phyloP scores from a whole-genome alignment of 129 eudicot genomes.

The Saposhnikovia divaricata region DNA sequence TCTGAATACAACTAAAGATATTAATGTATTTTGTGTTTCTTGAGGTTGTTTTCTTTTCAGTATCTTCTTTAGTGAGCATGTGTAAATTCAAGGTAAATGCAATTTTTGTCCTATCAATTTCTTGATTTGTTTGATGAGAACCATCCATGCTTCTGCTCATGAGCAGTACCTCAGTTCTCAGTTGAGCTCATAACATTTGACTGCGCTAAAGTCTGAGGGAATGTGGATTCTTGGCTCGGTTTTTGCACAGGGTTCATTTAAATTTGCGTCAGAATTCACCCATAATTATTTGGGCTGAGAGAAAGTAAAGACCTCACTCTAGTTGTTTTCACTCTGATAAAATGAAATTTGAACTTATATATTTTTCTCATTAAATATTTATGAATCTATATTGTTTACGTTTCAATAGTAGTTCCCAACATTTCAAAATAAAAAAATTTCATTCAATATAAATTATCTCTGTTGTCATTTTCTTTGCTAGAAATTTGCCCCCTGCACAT shows the following conservation, averaged over 20 bases:
- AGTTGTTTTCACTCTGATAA: no score
- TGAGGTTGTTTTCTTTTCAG: conserved; percentile 1
- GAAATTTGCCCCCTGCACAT: background rate
- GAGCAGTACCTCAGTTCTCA: background rate
- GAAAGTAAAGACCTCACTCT: no score
- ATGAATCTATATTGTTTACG: no score
- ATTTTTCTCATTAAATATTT: no score
- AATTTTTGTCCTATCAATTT: background rate
- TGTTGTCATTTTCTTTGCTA: background rate
- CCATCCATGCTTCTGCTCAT: background rate
- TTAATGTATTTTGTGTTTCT: background rate
- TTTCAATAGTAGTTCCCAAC: no score
- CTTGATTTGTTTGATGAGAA: background rate
- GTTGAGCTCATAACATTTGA: background rate
- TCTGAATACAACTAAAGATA: conserved; percentile 4
- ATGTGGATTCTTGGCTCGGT: background rate
- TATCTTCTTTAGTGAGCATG: background rate
- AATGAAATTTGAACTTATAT: no score
- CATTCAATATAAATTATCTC: background rate
- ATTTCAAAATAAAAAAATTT: no score
- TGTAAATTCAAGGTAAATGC: background rate
- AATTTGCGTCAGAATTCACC: background rate
- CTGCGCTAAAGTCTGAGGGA: no score
- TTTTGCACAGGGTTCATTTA: background rate
- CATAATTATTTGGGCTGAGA: no score